Evolutionary conservation across 208 protist genomes (phyloP).

Genomic region (Tetramitus jugosus): DNA sequence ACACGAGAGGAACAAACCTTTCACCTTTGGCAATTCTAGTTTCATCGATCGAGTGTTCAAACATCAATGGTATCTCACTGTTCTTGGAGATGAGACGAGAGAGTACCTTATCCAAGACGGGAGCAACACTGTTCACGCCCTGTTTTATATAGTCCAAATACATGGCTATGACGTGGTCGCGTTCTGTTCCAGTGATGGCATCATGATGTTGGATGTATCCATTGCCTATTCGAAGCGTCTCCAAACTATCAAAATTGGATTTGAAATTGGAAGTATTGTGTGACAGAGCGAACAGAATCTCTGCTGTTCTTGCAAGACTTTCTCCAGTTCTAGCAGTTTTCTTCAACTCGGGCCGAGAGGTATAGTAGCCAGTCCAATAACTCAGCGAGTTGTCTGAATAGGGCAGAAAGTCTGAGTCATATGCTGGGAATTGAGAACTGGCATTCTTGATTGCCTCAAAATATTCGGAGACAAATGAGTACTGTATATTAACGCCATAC

Average conservation of each 20-base stretch:
- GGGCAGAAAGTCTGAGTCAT: conserved; percentile 34
- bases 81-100: background rate
- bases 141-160: background rate
- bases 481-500: background rate
- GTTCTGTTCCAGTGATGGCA: conserved; percentile 8
- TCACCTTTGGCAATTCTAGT: no score
- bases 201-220: background rate
- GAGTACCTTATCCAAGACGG: background rate
- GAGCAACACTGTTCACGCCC: background rate
- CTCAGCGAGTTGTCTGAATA: conserved; percentile 26
- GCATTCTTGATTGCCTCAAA: conserved; percentile 29
- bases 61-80: no score
- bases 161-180: background rate
- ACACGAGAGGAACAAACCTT: no score
- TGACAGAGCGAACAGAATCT: conserved; percentile 30
- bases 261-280: no score
- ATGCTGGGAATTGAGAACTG: no score
- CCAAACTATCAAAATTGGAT: background rate
- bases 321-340: conserved; percentile 22
- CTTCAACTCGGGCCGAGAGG: conserved; percentile 41
- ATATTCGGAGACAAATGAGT: conserved; percentile 25
- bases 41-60: no score
- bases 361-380: conserved; percentile 52
- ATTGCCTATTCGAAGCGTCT: background rate
- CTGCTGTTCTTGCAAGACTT: background rate